Conservation (phyloP, 345 rosid species). For the Adansonia digitata region DNA sequence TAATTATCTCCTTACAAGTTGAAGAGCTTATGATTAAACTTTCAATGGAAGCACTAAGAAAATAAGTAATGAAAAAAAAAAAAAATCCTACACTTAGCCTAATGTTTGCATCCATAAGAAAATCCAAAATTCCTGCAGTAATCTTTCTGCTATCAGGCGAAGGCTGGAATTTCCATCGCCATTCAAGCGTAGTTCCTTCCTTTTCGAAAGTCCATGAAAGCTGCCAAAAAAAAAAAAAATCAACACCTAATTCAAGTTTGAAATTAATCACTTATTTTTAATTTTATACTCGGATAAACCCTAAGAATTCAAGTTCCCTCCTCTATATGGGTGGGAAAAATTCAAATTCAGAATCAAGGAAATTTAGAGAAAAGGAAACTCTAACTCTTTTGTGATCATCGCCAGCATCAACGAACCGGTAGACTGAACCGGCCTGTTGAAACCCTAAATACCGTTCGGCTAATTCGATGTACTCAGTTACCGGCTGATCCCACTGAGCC, state of each 20-base stretch:
- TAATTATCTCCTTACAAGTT: neutral
- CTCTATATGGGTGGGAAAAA: neutral
- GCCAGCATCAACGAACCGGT: slow-evolving; percentile 69
- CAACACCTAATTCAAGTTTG: neutral
- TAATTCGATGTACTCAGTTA: slow-evolving; percentile 57
- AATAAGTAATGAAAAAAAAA: neutral
- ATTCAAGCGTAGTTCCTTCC: slow-evolving; percentile 81
- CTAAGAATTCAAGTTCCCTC: neutral
- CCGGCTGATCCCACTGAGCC: slow-evolving; percentile 82
- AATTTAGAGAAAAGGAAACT: neutral
- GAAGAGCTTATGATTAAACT: neutral
- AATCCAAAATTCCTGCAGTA: slow-evolving; percentile 62
- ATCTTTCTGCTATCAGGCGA: slow-evolving; percentile 45
- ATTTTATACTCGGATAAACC: neutral
- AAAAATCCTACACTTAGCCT: slow-evolving; percentile 59
- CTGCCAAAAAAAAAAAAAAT: slow-evolving; percentile 26
- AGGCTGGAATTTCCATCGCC: slow-evolving; percentile 84
- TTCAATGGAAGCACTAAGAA: slow-evolving; percentile 1
- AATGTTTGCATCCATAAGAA: slow-evolving; percentile 78
- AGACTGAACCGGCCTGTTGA: slow-evolving; percentile 65
- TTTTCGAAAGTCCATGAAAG: slow-evolving; percentile 89
- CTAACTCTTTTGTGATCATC: slow-evolving; percentile 66
- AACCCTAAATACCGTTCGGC: slow-evolving; percentile 77
- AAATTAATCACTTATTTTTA: neutral
- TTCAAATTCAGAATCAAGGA: neutral